Evolutionary conservation across 768 basidiomycete genomes (phyloP).

Genomic region (Mycena amicta): DNA sequence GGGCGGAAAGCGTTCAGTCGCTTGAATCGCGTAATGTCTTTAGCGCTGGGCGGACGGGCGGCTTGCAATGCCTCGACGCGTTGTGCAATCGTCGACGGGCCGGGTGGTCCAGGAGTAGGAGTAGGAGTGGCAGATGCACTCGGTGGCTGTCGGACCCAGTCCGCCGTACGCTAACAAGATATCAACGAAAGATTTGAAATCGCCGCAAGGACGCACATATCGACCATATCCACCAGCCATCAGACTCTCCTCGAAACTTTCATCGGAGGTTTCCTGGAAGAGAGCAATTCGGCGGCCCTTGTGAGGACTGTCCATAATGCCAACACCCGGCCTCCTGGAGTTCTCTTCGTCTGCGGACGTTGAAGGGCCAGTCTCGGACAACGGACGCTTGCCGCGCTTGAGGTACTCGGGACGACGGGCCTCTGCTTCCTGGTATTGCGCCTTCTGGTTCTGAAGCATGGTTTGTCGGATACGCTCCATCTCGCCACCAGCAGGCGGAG

Average conservation of each 20-base stretch:
- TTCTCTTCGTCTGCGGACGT: constrained; percentile 37
- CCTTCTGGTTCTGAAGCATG: constrained; percentile 50
- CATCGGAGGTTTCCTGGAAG: constrained; percentile 82
- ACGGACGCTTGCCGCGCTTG: constrained; percentile 55
- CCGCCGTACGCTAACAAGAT: constrained; percentile 51
- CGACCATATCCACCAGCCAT: constrained; percentile 82
- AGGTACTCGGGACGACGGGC: constrained; percentile 73
- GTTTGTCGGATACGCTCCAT: constrained; percentile 61
- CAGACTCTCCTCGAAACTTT: constrained; percentile 82
- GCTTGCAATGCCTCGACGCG: constrained; percentile 43
- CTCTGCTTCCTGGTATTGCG: constrained; percentile 57
- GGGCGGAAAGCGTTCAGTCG: constrained; percentile 71
- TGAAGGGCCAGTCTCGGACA: constrained; percentile 43
- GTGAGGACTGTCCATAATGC: constrained; percentile 68
- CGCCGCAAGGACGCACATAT: constrained; percentile 53
- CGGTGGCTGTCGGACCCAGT: constrained; percentile 58
- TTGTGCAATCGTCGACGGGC: constrained; percentile 46
- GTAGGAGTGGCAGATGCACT: constrained; percentile 7
- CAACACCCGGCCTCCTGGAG: constrained; percentile 41
- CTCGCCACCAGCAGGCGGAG: constrained; percentile 50
- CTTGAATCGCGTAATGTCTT: constrained; percentile 66
- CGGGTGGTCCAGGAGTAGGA: constrained; percentile 41
- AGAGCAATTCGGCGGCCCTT: constrained; percentile 75
- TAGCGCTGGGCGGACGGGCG: constrained; percentile 48
- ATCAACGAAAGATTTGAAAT: constrained; percentile 15